These are phyloP conservation scores for Erodium texanum DNA, from an alignment of 441 rosid species.

Conservation along the genomic window DNA sequence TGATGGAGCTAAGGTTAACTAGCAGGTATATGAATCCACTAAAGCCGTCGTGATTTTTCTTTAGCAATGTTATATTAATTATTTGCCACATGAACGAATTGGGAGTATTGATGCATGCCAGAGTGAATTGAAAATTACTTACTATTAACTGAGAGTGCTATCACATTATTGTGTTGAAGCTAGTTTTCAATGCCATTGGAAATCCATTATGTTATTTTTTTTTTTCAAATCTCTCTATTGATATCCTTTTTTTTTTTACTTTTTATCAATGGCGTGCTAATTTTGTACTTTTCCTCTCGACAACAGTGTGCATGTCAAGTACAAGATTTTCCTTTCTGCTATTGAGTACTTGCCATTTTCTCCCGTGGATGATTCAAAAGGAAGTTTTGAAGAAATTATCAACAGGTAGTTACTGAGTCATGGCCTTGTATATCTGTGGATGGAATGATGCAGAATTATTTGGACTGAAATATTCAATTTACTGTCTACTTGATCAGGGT, in stretches of 20 bases:
- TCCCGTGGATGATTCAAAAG: constrained; percentile 58
- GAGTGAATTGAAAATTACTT: background rate
- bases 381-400: constrained; percentile 92
- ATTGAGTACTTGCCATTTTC: constrained; percentile 88
- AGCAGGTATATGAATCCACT: constrained; percentile 50
- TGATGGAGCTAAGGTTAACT: constrained; percentile 91
- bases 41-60: background rate
- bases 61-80: background rate
- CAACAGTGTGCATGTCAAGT: constrained; percentile 70
- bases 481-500: constrained; percentile 44
- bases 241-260: background rate
- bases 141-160: constrained; percentile 9
- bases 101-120: constrained; percentile 7
- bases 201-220: background rate
- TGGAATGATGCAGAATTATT: background rate
- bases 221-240: background rate
- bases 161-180: background rate
- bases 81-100: background rate
- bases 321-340: constrained; percentile 86
- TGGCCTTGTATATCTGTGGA: constrained; percentile 14
- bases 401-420: constrained; percentile 53
- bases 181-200: background rate
- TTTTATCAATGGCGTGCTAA: constrained; percentile 3
- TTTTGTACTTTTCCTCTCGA: constrained; percentile 15
- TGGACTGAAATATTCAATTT: constrained; percentile 13